Conservation (phyloP, 345 rosid genomes). For the Eutrema yunnanense region DNA sequence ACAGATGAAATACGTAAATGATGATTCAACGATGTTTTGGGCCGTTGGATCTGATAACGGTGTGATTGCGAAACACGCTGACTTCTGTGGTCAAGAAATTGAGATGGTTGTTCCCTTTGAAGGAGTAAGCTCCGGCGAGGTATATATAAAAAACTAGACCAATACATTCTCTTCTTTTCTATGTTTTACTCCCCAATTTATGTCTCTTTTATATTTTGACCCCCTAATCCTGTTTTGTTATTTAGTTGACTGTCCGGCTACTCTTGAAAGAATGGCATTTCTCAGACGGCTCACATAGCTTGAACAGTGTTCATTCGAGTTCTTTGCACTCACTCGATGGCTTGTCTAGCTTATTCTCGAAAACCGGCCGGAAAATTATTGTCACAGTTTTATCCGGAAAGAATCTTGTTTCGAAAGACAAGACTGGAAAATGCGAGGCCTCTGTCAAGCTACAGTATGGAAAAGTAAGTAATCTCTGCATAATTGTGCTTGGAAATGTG, state of each 20-base stretch:
- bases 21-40: constrained; percentile 93
- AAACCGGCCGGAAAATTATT: constrained; percentile 70
- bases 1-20: constrained; percentile 71
- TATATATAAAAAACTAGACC: constrained; percentile 6
- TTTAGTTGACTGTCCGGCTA: constrained; percentile 70
- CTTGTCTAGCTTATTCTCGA: constrained; percentile 47
- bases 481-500: neutral
- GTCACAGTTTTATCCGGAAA: constrained; percentile 59
- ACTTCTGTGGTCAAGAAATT: constrained; percentile 75
- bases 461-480: constrained; percentile 44
- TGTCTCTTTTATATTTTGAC: neutral
- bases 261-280: constrained; percentile 94
- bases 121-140: constrained; percentile 75
- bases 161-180: neutral
- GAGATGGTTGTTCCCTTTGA: constrained; percentile 93
- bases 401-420: constrained; percentile 56
- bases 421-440: constrained; percentile 63
- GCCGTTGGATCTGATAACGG: constrained; percentile 75
- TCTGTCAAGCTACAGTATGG: constrained; percentile 87
- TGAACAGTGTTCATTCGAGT: constrained; percentile 36
- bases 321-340: constrained; percentile 45
- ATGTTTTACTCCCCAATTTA: neutral
- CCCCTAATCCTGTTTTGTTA: neutral
- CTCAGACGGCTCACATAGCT: constrained; percentile 81
- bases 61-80: constrained; percentile 67